Base-by-base conservation (phyloP, 2,329 filamentous ascomycete species). In the Saccharata proteae region DNA sequence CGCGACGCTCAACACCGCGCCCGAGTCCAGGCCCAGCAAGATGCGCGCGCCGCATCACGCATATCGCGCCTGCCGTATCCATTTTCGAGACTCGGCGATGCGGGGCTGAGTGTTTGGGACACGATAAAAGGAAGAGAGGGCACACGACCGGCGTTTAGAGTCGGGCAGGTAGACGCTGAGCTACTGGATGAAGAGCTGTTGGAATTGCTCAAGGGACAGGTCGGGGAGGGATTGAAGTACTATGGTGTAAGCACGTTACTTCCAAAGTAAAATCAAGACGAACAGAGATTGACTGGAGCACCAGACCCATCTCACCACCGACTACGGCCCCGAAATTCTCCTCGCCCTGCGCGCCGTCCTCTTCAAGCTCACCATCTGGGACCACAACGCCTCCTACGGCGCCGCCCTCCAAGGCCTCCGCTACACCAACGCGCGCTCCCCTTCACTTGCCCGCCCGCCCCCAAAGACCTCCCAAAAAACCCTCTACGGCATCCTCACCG, bases 281-380 rank as follows among this genome's bases (percentile, higher is more conserved):
- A 20, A 15, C 8, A 21, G 19, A 21, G 19, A 21, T 29, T 37
- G 11, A 38, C 34, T 23, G 4, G 24, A n/a, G 30, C 18, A 4
- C 27, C 38, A 65, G 52, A 51, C 66, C 11, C 74, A 86, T 52
- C 58, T 93, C 26, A 73, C 80, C 36, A 84, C 93, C 52, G 82
- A 93, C 47, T 94, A 83, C 76, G 76, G 77, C 10, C 68, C 81
- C 31, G 90, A 96, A 59, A 88, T 96, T 32, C 67, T 80, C 39
- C 67, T 94, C 16, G 70, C 65, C 1, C 65, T 98, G 34, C 70
- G 88, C 27, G 74, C 79, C 2, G 64, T 85, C 3, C 64, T 98
- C 6, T 98, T 94, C 66, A 98, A 98, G 58, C 70, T 98, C 39
- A 84, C 81, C 11, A 77, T 98, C 36, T 98, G 90, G 90, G 86